Percentiles rank a stretch among this genome's conserved stretches.
phyloP scores from a whole-genome alignment of 1,284 basidiomycete species.

The Fomitiporia mediterranea region DNA sequence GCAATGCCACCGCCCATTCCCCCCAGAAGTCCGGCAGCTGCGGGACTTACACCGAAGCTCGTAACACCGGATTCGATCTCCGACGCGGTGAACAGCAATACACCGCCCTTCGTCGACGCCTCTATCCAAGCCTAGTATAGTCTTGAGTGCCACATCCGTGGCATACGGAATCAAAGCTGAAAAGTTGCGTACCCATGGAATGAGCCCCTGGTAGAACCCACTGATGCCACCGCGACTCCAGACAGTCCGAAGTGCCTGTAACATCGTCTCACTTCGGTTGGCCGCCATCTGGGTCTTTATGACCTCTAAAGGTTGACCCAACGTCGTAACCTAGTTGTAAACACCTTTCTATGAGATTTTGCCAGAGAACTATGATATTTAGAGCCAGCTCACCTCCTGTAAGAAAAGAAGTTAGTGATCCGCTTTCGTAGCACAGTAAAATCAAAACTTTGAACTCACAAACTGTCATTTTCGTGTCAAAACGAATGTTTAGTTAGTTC shows the following conservation, averaged over 20 bases:
- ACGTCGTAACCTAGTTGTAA: slow-evolving; percentile 75
- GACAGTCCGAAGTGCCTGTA: slow-evolving; percentile 80
- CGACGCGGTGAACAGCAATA: slow-evolving; percentile 92
- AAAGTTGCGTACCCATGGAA: slow-evolving; percentile 87
- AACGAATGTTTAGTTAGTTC: slow-evolving; percentile 3
- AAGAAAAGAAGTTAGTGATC: slow-evolving; percentile 18
- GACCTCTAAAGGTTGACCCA: slow-evolving; percentile 98
- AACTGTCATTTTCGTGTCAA: slow-evolving; percentile 42
- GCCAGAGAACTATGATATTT: too few relatives aligned
- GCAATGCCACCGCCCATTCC: slow-evolving; percentile 98
- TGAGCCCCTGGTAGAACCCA: slow-evolving; percentile 98
- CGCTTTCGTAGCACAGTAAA: slow-evolving; percentile 8
- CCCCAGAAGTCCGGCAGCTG: slow-evolving; percentile 83
- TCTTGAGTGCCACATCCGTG: background rate
- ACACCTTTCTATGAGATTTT: background rate
- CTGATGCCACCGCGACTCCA: slow-evolving; percentile 87
- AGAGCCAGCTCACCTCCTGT: slow-evolving; percentile 42
- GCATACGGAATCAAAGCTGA: background rate
- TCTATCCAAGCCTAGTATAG: slow-evolving; percentile 93
- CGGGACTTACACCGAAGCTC: slow-evolving; percentile 71
- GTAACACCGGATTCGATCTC: slow-evolving; percentile 82
- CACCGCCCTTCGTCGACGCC: slow-evolving; percentile 97
- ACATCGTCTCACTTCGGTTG: slow-evolving; percentile 88
- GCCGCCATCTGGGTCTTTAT: slow-evolving; percentile 99
- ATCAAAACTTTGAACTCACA: slow-evolving; percentile 39